These are phyloP conservation scores for Suillus weaverae DNA, from an alignment of 768 basidiomycete genomes.

Conservation along the genomic window DNA sequence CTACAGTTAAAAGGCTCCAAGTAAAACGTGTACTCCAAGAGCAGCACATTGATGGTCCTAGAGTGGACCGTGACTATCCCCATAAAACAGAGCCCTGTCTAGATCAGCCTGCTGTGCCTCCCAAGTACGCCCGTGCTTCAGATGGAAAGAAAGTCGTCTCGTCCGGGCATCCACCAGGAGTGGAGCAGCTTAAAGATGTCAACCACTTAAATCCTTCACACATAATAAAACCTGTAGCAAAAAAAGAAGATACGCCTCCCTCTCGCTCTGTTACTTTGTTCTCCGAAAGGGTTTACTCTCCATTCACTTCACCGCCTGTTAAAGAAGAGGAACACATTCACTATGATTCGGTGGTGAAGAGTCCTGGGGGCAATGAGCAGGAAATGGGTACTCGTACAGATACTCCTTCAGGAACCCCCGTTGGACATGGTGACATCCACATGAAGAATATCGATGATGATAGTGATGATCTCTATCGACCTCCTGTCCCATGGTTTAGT, in stretches of 20 bases:
- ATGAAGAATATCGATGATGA: constrained; percentile 1
- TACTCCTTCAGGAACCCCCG: neutral
- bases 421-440: neutral
- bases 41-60: neutral
- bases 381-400: too few species aligned
- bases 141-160: constrained; percentile 1
- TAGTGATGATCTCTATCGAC: neutral
- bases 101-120: neutral
- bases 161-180: neutral
- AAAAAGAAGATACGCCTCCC: neutral
- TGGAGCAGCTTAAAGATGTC: neutral
- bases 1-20: neutral
- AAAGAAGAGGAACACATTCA: neutral
- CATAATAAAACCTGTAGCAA: neutral
- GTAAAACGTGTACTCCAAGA: neutral
- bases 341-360: neutral
- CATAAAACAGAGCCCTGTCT: neutral
- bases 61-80: too few species aligned
- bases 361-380: neutral
- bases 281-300: neutral
- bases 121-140: neutral
- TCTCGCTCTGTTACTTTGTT: neutral
- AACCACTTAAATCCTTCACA: neutral
- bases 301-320: neutral
- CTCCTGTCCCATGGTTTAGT: neutral